Evolutionary conservation across 306 rosid species (phyloP), one percentile per base, ranked within the genome.

Genomic region (Rubus parviflorus): DNA sequence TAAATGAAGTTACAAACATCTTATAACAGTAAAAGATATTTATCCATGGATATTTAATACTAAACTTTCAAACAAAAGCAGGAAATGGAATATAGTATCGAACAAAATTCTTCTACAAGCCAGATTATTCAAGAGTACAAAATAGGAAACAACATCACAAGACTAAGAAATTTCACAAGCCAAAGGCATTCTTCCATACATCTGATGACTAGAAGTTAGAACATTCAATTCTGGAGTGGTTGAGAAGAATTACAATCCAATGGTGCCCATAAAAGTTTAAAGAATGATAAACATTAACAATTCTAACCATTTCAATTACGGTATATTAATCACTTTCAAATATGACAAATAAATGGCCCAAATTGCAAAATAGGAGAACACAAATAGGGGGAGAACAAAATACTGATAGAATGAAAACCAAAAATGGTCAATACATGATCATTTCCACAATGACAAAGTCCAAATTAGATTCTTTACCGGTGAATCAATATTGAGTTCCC

Each of bases 401-500:
- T 37, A 47, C 66, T n/a, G 66, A 20, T 17, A 7, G 53, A 42
- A 40, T 7, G 22, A 47, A 62, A 35, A 22, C 10, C 3, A 74
- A 8, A 20, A 75, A 4, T 47, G 79, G 57, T 30, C 70, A 60
- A 74, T 8, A 23, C 15, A 61, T 43, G 6, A 74, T 30, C 17
- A 17, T 17, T 61, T 46, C 45, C 37, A 45, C 16, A n/a, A 62
- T 11, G 20, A n/a, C 5, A 48, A 40, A 58, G 54, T 53, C 5
- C 15, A n/a, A 41, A 3, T 6, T 4, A 57, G 78, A 62, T 61
- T 40, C 49, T 65, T 75, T 92, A 95, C 98, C 88, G 91, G 92
- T 4, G 97, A 95, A 66, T 82, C 84, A 82, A 89, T 60, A 79
- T 81, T 91, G 46, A 92, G 95, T 76, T 95, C 97, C 6, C 98